Conservation (phyloP, 1,139 yeast species). For the Schizosaccharomyces versatilis region DNA sequence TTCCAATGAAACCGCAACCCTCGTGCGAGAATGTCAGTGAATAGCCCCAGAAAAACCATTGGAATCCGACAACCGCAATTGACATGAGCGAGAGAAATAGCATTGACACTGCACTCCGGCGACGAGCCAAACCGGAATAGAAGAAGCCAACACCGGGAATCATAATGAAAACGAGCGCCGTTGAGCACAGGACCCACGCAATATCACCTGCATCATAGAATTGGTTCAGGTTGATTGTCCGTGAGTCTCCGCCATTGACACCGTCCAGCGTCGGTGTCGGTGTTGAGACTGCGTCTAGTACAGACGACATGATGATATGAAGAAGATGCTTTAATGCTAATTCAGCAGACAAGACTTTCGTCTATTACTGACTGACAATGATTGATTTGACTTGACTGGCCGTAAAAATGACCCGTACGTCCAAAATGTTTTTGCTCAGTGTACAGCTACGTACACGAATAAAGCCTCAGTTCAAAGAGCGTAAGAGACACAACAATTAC, state of each 20-base stretch:
- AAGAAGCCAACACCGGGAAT: conserved; percentile 84
- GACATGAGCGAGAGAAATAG: conserved; percentile 65
- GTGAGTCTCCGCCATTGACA: conserved; percentile 7
- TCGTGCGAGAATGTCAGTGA: conserved; percentile 62
- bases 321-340: not conserved
- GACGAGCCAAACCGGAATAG: conserved; percentile 77
- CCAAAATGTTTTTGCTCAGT: not conserved
- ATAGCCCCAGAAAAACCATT: conserved; percentile 97
- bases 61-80: conserved; percentile 62
- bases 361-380: not conserved
- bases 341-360: not conserved
- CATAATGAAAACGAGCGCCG: conserved; percentile 75
- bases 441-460: not conserved
- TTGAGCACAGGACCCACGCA: conserved; percentile 28
- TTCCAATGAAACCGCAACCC: conserved; percentile 62
- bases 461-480: not conserved
- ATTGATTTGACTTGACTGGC: not conserved
- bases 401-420: not conserved
- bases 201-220: conserved; percentile 31
- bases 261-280: conserved; percentile 2
- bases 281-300: not conserved
- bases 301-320: not conserved
- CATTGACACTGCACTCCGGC: conserved; percentile 76
- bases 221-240: conserved; percentile 11
- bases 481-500: not conserved